Conservation (phyloP, 2,329 filamentous ascomycete species). For the Fusarium torulosum region DNA sequence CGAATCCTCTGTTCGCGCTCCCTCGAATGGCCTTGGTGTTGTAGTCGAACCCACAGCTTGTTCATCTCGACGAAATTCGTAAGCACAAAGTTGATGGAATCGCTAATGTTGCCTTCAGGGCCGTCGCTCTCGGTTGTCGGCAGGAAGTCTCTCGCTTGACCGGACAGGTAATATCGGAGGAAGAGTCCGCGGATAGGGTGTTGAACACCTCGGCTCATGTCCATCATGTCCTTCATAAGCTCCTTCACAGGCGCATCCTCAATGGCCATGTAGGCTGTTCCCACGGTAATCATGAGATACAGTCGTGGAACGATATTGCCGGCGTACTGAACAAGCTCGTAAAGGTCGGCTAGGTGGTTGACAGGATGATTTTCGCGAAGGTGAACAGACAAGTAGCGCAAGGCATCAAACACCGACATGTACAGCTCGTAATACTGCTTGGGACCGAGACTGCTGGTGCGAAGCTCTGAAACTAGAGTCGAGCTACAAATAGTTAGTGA, state of each 20-base stretch:
- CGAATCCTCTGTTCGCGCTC: constrained; percentile 94
- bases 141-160: constrained; percentile 90
- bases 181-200: constrained; percentile 97
- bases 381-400: constrained; percentile 96
- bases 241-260: constrained; percentile 98
- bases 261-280: constrained; percentile 98
- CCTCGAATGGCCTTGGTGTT: constrained; percentile 96
- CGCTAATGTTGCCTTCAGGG: constrained; percentile 93
- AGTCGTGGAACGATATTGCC: constrained; percentile 97
- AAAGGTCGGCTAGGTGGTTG: constrained; percentile 97
- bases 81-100: constrained; percentile 97
- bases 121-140: constrained; percentile 87
- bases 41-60: constrained; percentile 97
- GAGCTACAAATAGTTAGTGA: constrained; percentile 70
- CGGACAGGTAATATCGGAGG: constrained; percentile 93
- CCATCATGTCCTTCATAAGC: constrained; percentile 99
- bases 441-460: constrained; percentile 95
- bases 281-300: constrained; percentile 99
- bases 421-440: constrained; percentile 99
- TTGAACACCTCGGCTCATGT: constrained; percentile 98
- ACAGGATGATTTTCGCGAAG: constrained; percentile 97
- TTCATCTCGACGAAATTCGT: constrained; percentile 99
- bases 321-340: constrained; percentile 97
- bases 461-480: constrained; percentile 96
- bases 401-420: constrained; percentile 98